Evolutionary conservation across 345 rosid genomes (phyloP), one percentile per base, ranked within the genome.

Genomic region (Fremontodendron californicum): DNA sequence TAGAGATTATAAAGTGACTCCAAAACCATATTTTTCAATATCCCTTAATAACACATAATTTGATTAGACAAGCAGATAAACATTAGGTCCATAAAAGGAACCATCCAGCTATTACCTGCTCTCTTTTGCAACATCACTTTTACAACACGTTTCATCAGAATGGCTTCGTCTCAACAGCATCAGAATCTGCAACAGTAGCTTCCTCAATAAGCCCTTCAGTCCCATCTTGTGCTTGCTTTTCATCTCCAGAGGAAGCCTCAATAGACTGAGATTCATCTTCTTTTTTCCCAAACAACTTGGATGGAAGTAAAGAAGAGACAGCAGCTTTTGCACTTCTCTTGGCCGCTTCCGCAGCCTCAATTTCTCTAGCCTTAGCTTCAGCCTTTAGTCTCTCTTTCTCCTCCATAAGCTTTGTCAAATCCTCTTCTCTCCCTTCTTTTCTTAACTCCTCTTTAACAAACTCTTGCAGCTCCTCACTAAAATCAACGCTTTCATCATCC

Each of bases 371-470:
- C 86, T 90, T 89, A 23, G 95, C 98, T 83, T 94, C 98, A 19
- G 94, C 98, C 78, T 93, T 94, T 77, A 73, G 84, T 81, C 91
- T 87, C 85, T 89, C 94, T 82, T 94, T 94, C 75, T 91, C 93
- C 71, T 90, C 97, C 82, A 94, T 86, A 70, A 94, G 95, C 85
- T 86, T 92, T 29, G 81, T 78, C 82, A 93, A 81, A 48, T 94
- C 96, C 16, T 88, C 94, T 46, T 83, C 99, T 81, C 97, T 90
- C 58, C 93, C 95, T 73, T 78, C 97, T 74, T 89, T 93, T 69
- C 85, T 79, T 78, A 94, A 79, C 78, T 91, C 92, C 29, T 58
- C 91, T 82, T 85, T 90, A 29, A 86, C 94, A 81, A 89, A 90
- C 77, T 89, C 98, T 83, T 93, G 92, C 79, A 93, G 74, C 74